These are phyloP conservation scores for Parietichytrium sp. DNA, from an alignment of 108 stramenopile species.

Conservation along the genomic window DNA sequence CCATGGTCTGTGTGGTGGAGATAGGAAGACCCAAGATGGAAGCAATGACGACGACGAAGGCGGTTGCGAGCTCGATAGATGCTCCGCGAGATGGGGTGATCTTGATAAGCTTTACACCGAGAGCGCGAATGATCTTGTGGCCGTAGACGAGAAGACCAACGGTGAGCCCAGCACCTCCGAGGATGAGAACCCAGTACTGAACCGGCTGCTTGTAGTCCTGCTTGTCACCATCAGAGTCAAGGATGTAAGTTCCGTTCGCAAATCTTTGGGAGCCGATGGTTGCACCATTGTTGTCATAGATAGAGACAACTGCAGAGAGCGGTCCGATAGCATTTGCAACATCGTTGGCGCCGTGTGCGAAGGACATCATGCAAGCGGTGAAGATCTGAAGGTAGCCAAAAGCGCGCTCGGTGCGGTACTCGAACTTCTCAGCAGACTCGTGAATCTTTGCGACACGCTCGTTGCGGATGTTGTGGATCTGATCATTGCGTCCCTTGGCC, in stretches of 20 bases:
- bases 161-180: slow-evolving; percentile 65
- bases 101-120: slow-evolving; percentile 64
- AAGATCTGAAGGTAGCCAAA: slow-evolving; percentile 72
- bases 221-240: no score
- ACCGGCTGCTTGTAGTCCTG: neutral
- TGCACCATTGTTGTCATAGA: slow-evolving; percentile 60
- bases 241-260: neutral
- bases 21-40: slow-evolving; percentile 66
- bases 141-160: slow-evolving; percentile 65
- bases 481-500: neutral
- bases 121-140: slow-evolving; percentile 56
- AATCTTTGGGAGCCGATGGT: no score
- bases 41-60: slow-evolving; percentile 64
- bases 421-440: slow-evolving; percentile 59
- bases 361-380: slow-evolving; percentile 67
- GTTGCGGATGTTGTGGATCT: slow-evolving; percentile 31
- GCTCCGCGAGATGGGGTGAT: slow-evolving; percentile 64
- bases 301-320: slow-evolving; percentile 60
- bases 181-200: slow-evolving; percentile 62
- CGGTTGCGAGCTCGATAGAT: slow-evolving; percentile 64
- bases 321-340: slow-evolving; percentile 72
- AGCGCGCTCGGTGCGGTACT: slow-evolving; percentile 56
- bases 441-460: slow-evolving; percentile 61
- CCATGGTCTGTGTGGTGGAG: slow-evolving; percentile 70
- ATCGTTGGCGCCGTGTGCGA: slow-evolving; percentile 76